Evolutionary conservation across 2,329 filamentous ascomycete genomes (phyloP), one percentile per base, ranked within the genome.

Genomic region (Pseudogymnoascus sp.): DNA sequence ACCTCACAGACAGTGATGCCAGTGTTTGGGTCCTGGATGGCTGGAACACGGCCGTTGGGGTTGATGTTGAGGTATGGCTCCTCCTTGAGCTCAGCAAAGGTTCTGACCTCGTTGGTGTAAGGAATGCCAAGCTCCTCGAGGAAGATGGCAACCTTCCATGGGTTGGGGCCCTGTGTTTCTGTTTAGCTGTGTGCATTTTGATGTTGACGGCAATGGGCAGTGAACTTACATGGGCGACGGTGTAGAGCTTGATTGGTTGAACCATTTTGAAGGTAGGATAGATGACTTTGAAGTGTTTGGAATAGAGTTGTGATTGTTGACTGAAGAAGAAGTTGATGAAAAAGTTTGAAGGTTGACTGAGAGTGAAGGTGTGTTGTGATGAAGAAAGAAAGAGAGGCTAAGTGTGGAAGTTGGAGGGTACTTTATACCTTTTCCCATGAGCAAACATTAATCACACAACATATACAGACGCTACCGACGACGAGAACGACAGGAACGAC

Each of bases 121-220:
- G 75, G 73, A 17, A 81, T 29, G 4, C 64, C 63, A 39, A 81
- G 76, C 65, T 80, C 78, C 58, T 77, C 73, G 51, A 78, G 71
- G 41, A 81, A 62, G 60, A 80, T 75, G 62, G 72, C 71, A 9
- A 81, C 74, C 68, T 80, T 80, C 7, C 58, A 61, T 21, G 63
- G 38, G 29, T 66, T 67, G 48, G 63, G 59, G n/a, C 48, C 48
- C 48, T 55, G 48, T 33, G 48, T 33, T 55, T 15, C 1, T 55
- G 48, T 33, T 55, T 8, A 55, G 15, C 29, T 12, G 7, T 31
- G 44, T 55, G 27, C 12, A 9, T 31, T 33, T 55, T 55, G 48
- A 29, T 21, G 29, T 55, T 12, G 29, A 33, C 8, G n/a, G 1
- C 29, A 8, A 17, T 12, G 29, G 29, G 13, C 1, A 55, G 3